phyloP scores from a whole-genome alignment of 495 filamentous ascomycete species.

The Letharia columbiana region DNA sequence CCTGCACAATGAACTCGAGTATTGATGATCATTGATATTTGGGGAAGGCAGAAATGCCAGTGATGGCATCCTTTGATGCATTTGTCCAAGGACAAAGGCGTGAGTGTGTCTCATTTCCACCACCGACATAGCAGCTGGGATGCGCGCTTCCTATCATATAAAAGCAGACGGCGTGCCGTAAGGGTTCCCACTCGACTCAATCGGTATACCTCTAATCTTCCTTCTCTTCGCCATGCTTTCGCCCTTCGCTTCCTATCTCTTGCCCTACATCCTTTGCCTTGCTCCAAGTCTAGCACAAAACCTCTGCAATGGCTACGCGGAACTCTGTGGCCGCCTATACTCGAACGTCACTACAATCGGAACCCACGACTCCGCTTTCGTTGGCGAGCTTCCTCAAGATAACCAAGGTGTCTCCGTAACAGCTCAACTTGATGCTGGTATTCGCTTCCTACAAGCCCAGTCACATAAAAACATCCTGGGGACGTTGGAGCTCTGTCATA shows the following conservation, averaged over 20 bases:
- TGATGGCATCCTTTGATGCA: neutral
- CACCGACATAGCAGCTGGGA: neutral
- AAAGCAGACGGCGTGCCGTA: neutral
- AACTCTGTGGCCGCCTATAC: constrained; percentile 53
- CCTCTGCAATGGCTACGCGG: constrained; percentile 57
- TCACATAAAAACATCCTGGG: constrained; percentile 46
- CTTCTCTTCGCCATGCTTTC: neutral
- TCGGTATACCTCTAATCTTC: no score
- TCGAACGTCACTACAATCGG: constrained; percentile 60
- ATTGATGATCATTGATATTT: neutral
- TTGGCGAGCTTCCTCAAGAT: constrained; percentile 50
- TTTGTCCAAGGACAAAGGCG: neutral
- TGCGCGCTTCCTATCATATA: neutral
- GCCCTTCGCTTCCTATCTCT: neutral
- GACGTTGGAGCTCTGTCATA: constrained; percentile 58
- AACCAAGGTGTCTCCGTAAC: constrained; percentile 61
- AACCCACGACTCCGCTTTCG: constrained; percentile 61
- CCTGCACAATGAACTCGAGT: neutral
- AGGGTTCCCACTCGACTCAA: neutral
- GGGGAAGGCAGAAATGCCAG: neutral
- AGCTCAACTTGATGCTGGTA: constrained; percentile 56
- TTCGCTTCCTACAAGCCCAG: constrained; percentile 63
- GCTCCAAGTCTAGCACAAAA: neutral
- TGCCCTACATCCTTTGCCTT: neutral
- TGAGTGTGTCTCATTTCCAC: neutral